Base-by-base conservation (phyloP, 106 monocot genomes). In the Narthecium ossifragum region DNA sequence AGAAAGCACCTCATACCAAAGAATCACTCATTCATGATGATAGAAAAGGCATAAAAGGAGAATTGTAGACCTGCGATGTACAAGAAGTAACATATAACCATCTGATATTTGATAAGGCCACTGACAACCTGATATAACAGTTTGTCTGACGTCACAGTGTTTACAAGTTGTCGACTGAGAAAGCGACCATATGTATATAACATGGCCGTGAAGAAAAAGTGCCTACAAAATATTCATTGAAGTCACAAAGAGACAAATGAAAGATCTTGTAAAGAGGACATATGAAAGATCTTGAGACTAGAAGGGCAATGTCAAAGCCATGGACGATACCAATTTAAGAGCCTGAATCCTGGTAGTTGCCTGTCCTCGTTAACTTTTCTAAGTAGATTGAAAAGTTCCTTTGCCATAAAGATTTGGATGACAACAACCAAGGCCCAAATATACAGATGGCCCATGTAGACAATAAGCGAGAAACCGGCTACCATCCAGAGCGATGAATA, bases 391-490 rank as follows among this genome's bases (percentile, higher is more conserved):
- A 94, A 94, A 48, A 94, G 75, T 67, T 94, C 94, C 55, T 51
- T 80, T 17, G 78, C 90, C 94, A 94, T 94, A 63, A 78, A 80
- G 55, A 90, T 83, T 84, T 94, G 94, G 66, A 90, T 80, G 29
- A 86, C 94, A 67, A 94, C 89, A 46, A 94, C 59, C 94, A 94
- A 76, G 10, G 89, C 89, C 85, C 94, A 94, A 26, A 94, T 94
- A 60, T 90, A 94, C 13, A 94, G 76, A 83, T 94, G 94, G 1
- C 94, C 94, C 89, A 94, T 78, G 62, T 94, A 89, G 66, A 94
- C 63, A 51, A 90, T 78, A 53, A 90, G 64, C 26, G 54, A 34
- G 26, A 94, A 85, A 32, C 82, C 75, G 18, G 82, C 83, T 43
- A 94, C 80, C 94, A 94, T 94, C 85, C 89, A 86, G 45, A 94